A percentile compares a stretch with the other conserved stretches of the same genome.
Conservation (phyloP, 257 asterid genomes). For the Nicotiana obtusifolia region DNA sequence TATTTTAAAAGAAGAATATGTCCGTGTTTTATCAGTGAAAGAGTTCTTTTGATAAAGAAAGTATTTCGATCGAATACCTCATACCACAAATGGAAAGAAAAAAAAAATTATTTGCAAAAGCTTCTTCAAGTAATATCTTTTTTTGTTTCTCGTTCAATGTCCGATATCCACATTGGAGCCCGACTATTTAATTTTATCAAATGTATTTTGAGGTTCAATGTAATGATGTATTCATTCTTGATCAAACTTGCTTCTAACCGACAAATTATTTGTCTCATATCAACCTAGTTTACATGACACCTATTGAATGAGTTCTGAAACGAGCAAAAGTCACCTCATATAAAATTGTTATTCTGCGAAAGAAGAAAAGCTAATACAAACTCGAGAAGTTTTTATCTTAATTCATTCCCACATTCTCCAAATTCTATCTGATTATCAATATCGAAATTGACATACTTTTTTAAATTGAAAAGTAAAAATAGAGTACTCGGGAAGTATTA, state of each 20-base stretch:
- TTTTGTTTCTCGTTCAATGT: too few relatives aligned
- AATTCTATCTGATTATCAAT: too few relatives aligned
- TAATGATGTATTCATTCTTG: not conserved
- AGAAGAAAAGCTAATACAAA: too few relatives aligned
- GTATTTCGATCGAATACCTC: not conserved
- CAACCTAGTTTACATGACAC: not conserved
- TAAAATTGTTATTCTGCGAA: too few relatives aligned
- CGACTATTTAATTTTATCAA: not conserved
- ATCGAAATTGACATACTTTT: too few relatives aligned
- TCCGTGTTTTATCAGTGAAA: too few relatives aligned
- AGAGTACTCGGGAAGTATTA: too few relatives aligned
- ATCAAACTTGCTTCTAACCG: not conserved
- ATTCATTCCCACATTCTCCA: too few relatives aligned
- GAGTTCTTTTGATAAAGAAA: not conserved
- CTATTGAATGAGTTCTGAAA: not conserved
- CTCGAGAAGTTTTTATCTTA: too few relatives aligned
- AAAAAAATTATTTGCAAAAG: not conserved
- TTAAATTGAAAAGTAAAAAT: too few relatives aligned
- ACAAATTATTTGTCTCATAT: not conserved
- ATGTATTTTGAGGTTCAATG: not conserved
- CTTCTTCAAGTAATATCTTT: not conserved
- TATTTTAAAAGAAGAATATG: too few relatives aligned
- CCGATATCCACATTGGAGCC: too few relatives aligned
- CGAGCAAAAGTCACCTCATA: not conserved
- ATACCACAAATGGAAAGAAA: not conserved